phyloP scores from a whole-genome alignment of 768 basidiomycete genomes.

The Termitomyces sp. region DNA sequence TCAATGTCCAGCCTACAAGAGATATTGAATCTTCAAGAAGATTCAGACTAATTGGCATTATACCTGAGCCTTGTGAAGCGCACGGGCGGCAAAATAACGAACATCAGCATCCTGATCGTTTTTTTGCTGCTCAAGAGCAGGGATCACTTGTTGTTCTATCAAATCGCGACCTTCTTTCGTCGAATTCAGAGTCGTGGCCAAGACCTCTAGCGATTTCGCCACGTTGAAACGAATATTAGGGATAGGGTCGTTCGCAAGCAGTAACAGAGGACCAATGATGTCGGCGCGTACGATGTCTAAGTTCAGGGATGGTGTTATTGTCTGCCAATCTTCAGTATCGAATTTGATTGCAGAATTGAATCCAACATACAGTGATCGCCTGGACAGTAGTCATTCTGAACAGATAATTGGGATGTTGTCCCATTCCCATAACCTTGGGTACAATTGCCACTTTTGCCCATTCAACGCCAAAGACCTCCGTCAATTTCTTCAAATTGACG shows the following conservation, averaged over 20 bases:
- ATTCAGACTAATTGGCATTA: constrained; percentile 2
- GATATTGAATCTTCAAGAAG: neutral
- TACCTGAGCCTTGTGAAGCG: constrained; percentile 53
- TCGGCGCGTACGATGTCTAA: constrained; percentile 80
- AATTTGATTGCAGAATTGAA: constrained; percentile 11
- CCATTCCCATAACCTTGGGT: constrained; percentile 97
- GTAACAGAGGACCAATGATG: constrained; percentile 79
- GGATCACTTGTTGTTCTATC: constrained; percentile 67
- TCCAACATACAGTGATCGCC: constrained; percentile 80
- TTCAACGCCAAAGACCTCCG: constrained; percentile 97
- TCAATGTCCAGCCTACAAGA: neutral
- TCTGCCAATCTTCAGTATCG: constrained; percentile 44
- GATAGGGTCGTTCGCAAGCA: constrained; percentile 85
- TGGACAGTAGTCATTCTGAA: constrained; percentile 99
- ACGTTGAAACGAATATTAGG: constrained; percentile 99
- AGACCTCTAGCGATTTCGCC: constrained; percentile 88
- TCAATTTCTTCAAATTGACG: constrained; percentile 92
- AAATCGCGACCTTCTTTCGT: constrained; percentile 72
- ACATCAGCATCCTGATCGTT: constrained; percentile 94
- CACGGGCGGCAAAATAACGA: constrained; percentile 86
- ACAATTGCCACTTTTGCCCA: constrained; percentile 95
- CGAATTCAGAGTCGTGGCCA: constrained; percentile 67
- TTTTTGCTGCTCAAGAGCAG: constrained; percentile 83
- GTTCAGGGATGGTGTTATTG: constrained; percentile 89
- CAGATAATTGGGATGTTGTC: constrained; percentile 92